Evolutionary conservation across 148 eudicot genomes (phyloP), one percentile per base, ranked within the genome.

Genomic region (Diospyros lotus): DNA sequence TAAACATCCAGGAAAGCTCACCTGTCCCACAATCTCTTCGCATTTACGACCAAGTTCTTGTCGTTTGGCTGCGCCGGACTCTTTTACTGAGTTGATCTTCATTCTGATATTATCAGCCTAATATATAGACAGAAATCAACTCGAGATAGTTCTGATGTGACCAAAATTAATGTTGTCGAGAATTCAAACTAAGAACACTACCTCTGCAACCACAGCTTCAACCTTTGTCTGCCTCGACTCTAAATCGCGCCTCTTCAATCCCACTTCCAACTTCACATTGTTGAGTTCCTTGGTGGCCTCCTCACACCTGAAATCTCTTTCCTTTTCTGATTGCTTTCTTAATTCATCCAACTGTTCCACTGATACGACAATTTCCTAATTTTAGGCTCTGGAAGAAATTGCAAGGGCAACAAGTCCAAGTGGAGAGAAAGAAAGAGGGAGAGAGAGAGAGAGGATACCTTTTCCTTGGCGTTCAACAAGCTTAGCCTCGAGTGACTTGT

Each of bases 401-500:
- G 7, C 6, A 53, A 64, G 55, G 6, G 43, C 10, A 65, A 45
- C 63, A 77, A 43, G 46, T 13, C 15, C 69, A 75, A 43, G 68
- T 46, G 69, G 42, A 64, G 51, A 59, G 60, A 74, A 58, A 56
- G 63, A 68, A 50, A 28, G 28, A 28, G 28, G 28, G 28, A 28
- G 28, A 28, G 28, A 28, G 28, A 28, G 28, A 28, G 28, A 28
- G 28, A 28, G 68, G 61, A 67, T 64, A 95, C 99, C 93, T 92
- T 82, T 95, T 59, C 89, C 91, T 79, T 92, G 87, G 50, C 66
- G 65, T 85, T 95, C 99, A 62, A 90, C 81, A 52, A 88, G 73
- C 81, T 88, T 91, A 46, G 90, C 92, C 76, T 90, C 94, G 12
- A 92, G 96, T 11, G 96, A 89, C 83, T 80, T 89, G 15, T 83